These are phyloP conservation scores for Trichophaea hybrida DNA, from an alignment of 2,329 filamentous ascomycete genomes.

Conservation along the genomic window DNA sequence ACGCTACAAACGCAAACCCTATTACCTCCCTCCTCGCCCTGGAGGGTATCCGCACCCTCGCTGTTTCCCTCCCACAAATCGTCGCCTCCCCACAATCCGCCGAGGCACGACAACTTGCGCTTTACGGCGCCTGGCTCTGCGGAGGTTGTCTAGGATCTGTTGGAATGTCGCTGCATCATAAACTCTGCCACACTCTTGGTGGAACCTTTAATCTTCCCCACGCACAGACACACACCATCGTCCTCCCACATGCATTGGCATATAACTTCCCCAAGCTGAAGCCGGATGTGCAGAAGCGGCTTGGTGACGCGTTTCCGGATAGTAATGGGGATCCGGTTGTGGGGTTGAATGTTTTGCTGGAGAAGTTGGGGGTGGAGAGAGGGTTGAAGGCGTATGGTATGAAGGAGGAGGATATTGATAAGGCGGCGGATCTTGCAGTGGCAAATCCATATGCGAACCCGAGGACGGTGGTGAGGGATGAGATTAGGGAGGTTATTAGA, in stretches of 20 bases:
- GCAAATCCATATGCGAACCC: conserved; percentile 48
- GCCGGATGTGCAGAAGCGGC: conserved; percentile 38
- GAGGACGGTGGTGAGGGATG: conserved; percentile 38
- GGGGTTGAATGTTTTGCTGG: conserved; percentile 43
- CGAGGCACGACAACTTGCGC: conserved; percentile 39
- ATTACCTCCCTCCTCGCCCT: conserved; percentile 44
- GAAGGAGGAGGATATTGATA: conserved; percentile 46
- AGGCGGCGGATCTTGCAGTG: conserved; percentile 45
- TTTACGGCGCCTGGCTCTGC: conserved; percentile 52
- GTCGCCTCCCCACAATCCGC: conserved; percentile 34
- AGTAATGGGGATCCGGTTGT: conserved; percentile 45
- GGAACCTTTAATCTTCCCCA: conserved; percentile 51
- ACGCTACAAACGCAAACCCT: conserved; percentile 47
- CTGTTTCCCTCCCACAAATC: conserved; percentile 41
- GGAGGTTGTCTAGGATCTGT: conserved; percentile 46
- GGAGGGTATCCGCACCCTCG: conserved; percentile 43
- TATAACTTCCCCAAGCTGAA: conserved; percentile 44
- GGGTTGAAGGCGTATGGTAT: conserved; percentile 43
- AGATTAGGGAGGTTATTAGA: conserved; percentile 43
- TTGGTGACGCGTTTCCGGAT: conserved; percentile 42
- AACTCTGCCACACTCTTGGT: conserved; percentile 51
- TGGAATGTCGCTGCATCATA: conserved; percentile 52
- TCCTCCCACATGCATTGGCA: conserved; percentile 48
- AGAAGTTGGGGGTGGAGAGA: conserved; percentile 41
- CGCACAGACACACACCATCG: conserved; percentile 49